phyloP scores from a whole-genome alignment of 2,329 filamentous ascomycete species.

The Penicillium crustosum region DNA sequence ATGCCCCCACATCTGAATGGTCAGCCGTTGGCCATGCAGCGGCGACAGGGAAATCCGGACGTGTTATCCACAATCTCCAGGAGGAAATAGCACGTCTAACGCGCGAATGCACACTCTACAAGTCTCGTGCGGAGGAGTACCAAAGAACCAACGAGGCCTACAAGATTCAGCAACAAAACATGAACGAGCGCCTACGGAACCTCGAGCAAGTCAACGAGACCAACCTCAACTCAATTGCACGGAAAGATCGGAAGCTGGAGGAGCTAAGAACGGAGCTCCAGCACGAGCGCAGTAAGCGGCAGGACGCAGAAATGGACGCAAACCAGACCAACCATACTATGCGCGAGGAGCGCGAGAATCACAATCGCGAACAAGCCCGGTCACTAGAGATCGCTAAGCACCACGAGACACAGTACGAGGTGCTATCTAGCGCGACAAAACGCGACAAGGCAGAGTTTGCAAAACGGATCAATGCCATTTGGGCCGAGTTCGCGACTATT shows the following conservation, averaged over 20 bases:
- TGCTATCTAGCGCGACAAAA: slow-evolving; percentile 41
- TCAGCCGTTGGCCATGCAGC: slow-evolving; percentile 52
- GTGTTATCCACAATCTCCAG: slow-evolving; percentile 52
- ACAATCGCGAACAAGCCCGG: slow-evolving; percentile 41
- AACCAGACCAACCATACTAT: slow-evolving; percentile 39
- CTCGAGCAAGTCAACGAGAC: slow-evolving; percentile 50
- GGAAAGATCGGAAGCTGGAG: slow-evolving; percentile 51
- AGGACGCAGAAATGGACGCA: slow-evolving; percentile 43
- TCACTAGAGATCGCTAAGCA: slow-evolving; percentile 42
- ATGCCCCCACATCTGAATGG: slow-evolving; percentile 42
- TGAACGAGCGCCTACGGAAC: slow-evolving; percentile 47
- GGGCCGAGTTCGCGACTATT: slow-evolving; percentile 36
- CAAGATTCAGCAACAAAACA: slow-evolving; percentile 47
- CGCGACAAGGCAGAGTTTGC: slow-evolving; percentile 44
- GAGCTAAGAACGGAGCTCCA: slow-evolving; percentile 45
- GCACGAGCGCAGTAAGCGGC: slow-evolving; percentile 43
- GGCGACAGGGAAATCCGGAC: slow-evolving; percentile 51
- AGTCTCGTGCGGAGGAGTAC: slow-evolving; percentile 48
- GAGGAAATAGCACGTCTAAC: slow-evolving; percentile 52
- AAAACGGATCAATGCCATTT: slow-evolving; percentile 40
- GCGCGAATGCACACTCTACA: slow-evolving; percentile 48
- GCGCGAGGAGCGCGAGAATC: slow-evolving; percentile 42
- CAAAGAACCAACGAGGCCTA: slow-evolving; percentile 49
- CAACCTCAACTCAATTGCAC: slow-evolving; percentile 46
- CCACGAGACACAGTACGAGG: slow-evolving; percentile 45